phyloP scores from a whole-genome alignment of 2,329 filamentous ascomycete genomes.

The Hirsutella minnesotensis region DNA sequence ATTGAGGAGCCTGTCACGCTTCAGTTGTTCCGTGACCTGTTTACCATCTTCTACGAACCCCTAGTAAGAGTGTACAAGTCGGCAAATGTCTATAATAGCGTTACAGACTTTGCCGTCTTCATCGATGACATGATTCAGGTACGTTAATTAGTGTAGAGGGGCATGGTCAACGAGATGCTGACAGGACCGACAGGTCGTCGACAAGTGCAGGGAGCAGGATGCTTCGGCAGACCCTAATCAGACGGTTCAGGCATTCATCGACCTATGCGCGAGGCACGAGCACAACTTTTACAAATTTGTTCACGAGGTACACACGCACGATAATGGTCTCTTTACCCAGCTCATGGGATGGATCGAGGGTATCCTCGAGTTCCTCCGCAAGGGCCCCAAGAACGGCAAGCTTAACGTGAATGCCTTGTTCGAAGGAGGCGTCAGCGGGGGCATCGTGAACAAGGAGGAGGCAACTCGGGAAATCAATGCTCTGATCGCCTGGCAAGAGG shows the following conservation, averaged over 20 bases:
- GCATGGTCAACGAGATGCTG: neutral
- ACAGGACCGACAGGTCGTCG: slow-evolving; percentile 39
- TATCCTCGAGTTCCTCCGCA: slow-evolving; percentile 83
- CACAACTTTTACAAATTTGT: slow-evolving; percentile 98
- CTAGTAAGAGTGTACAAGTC: slow-evolving; percentile 96
- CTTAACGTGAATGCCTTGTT: slow-evolving; percentile 93
- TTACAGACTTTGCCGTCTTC: slow-evolving; percentile 91
- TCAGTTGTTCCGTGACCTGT: slow-evolving; percentile 89
- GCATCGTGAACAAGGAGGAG: slow-evolving; percentile 56
- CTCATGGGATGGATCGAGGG: slow-evolving; percentile 96
- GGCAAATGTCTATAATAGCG: slow-evolving; percentile 93
- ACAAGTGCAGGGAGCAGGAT: slow-evolving; percentile 59
- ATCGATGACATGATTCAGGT: slow-evolving; percentile 86
- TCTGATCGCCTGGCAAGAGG: slow-evolving; percentile 87
- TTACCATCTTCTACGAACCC: slow-evolving; percentile 98
- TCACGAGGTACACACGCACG: slow-evolving; percentile 92
- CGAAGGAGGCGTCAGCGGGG: slow-evolving; percentile 59
- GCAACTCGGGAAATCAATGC: slow-evolving; percentile 72
- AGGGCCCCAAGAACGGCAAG: slow-evolving; percentile 74
- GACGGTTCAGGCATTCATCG: slow-evolving; percentile 96
- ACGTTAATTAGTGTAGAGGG: slow-evolving; percentile 8
- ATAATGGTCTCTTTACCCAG: slow-evolving; percentile 91
- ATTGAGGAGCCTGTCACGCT: slow-evolving; percentile 96
- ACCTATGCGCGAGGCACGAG: slow-evolving; percentile 88
- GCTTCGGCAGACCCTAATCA: slow-evolving; percentile 93